Evolutionary conservation across 352 stramenopile genomes (phyloP).

Genomic region (Phytophthora fragariaefolia): DNA sequence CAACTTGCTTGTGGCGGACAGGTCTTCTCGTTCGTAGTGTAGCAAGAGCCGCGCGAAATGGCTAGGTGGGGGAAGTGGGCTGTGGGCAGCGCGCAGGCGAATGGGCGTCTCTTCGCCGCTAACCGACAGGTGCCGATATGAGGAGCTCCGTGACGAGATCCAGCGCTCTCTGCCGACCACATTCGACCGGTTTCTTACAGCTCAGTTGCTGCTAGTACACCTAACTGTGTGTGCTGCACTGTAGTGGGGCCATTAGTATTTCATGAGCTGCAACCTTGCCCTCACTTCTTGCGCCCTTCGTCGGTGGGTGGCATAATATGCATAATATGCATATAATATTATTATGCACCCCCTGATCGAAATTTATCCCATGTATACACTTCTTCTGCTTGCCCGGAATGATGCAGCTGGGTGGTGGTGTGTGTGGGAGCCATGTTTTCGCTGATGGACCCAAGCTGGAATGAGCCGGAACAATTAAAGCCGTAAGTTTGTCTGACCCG

Average conservation of each 20-base stretch:
- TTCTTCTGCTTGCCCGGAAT: too few relatives aligned
- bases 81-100: conserved; percentile 2
- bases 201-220: conserved; percentile 8
- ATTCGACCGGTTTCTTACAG: conserved; percentile 7
- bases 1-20: conserved; percentile 14
- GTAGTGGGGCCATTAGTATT: conserved; percentile 3
- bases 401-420: too few relatives aligned
- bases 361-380: too few relatives aligned
- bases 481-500: not conserved
- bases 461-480: too few relatives aligned
- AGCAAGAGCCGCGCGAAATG: not conserved
- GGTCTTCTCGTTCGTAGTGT: conserved; percentile 18
- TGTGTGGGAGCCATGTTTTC: too few relatives aligned
- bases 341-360: too few relatives aligned
- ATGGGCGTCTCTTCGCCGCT: conserved; percentile 24
- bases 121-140: conserved; percentile 22
- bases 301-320: too few relatives aligned
- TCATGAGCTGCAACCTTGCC: not conserved
- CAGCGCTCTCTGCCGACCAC: conserved; percentile 17
- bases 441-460: too few relatives aligned
- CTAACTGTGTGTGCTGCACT: not conserved
- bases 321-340: too few relatives aligned
- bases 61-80: not conserved
- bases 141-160: conserved; percentile 11
- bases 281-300: conserved; percentile 12